These are phyloP conservation scores for Yamagishiella unicocca DNA, from an alignment of 139 green algal species.

Conservation along the genomic window DNA sequence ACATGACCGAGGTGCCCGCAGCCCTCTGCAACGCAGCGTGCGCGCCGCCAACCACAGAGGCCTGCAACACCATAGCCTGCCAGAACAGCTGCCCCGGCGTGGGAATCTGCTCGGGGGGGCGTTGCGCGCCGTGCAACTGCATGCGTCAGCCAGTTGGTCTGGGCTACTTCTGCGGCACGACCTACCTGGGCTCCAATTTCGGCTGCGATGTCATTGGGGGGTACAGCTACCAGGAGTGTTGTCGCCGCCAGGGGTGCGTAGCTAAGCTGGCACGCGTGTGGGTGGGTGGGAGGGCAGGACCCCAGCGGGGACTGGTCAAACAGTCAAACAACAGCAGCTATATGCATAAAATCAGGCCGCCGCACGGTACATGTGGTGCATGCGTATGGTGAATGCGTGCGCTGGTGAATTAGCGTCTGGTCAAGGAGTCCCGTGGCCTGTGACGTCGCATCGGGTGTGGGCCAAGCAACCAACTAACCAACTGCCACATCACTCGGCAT, in stretches of 20 bases:
- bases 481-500: too few species aligned
- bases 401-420: too few species aligned
- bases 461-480: too few species aligned
- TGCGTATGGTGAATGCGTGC: too few species aligned
- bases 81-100: constrained; percentile 5
- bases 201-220: background rate
- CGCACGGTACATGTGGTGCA: too few species aligned
- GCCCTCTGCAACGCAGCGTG: constrained; percentile 10
- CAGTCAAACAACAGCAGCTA: too few species aligned
- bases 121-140: background rate
- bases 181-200: background rate
- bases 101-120: background rate
- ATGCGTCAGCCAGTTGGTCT: background rate
- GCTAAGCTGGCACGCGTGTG: too few species aligned
- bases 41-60: background rate
- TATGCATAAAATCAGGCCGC: too few species aligned
- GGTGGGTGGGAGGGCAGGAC: too few species aligned
- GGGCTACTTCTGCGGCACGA: constrained; percentile 20
- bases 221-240: constrained; percentile 15
- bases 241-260: constrained; percentile 16
- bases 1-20: background rate
- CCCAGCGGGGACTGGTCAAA: too few species aligned
- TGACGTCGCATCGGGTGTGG: too few species aligned
- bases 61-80: constrained; percentile 11
- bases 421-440: too few species aligned